Base-by-base conservation (phyloP, 192 early-diverging fungal genomes). In the Backusella australiensis region DNA sequence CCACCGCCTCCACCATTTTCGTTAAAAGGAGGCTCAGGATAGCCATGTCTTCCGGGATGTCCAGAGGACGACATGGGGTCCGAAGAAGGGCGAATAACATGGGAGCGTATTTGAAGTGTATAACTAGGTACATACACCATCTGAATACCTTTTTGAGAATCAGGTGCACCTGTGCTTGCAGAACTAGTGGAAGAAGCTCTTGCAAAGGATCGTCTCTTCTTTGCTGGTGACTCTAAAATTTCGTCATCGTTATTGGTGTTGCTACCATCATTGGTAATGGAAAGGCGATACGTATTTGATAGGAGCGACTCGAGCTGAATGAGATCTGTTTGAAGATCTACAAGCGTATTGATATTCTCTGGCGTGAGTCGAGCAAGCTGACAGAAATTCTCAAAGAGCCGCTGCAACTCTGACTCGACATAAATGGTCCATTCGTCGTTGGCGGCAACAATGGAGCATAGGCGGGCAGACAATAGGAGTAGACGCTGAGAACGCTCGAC, bases 381-480 rank as follows among this genome's bases (percentile, higher is more conserved):
- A 59, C 73, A 73, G 69, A 70, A 79, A 32, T 73, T 69, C 29
- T 79, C 78, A 69, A 79, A 73, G 36, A 79, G 49, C 0, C 78
- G 78, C 2, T 38, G 49, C 26, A 79, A 32, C 21, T 79, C 78
- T 32, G 29, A 44, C 56, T 81, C 80, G 0, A 77, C 80, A 44
- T 59, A 71, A 6, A 71, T 14, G 6, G 78, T 68, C 74, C 79
- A 82, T 66, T 81, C 80, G 34, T 83, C 73, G 36, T 77, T 79
- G 4, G 72, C 72, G 19, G 80, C 80, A 6, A 75, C 80, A 3
- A 85, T 65, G 34, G 82, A 76, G 65, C 85, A 86, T 7, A 89
- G 69, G 17, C 83, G 79, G n/a, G 86, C 84, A n/a, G 86, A 86
- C 4, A 88, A 41, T 7, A 82, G 69, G 35, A 88, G 81, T 15